phyloP scores from a whole-genome alignment of 768 basidiomycete species.

The Paxillus involutus region DNA sequence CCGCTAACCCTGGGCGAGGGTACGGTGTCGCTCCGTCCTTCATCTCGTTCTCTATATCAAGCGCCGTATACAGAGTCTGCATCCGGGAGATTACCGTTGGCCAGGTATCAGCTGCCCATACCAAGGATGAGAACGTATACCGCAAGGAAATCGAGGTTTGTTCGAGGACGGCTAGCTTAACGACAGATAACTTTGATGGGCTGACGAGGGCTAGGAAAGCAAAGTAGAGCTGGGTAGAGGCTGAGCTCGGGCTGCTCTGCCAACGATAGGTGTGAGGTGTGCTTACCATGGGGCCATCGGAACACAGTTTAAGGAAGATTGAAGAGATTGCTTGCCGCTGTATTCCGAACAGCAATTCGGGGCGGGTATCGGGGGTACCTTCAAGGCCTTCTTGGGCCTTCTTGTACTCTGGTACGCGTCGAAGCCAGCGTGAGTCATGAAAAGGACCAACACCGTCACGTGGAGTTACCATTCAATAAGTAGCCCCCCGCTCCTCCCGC shows the following conservation, averaged over 20 bases:
- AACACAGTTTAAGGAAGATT: conserved; percentile 9
- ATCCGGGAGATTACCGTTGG: conserved; percentile 20
- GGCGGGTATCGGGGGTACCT: conserved; percentile 7
- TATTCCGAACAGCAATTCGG: conserved; percentile 13
- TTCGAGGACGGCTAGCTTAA: conserved; percentile 30
- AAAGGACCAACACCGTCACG: neutral
- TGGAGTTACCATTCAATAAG: conserved; percentile 12
- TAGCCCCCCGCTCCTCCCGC: conserved; percentile 16
- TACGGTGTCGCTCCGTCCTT: conserved; percentile 25
- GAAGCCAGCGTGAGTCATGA: neutral
- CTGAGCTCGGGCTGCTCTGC: neutral
- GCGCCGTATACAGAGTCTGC: conserved; percentile 19
- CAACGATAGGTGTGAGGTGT: neutral
- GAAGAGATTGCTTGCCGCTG: neutral
- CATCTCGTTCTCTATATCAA: conserved; percentile 22
- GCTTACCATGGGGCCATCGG: conserved; percentile 19
- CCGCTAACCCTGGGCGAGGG: conserved; percentile 18
- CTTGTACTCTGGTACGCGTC: conserved; percentile 17
- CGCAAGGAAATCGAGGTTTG: conserved; percentile 24
- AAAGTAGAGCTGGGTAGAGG: conserved; percentile 24
- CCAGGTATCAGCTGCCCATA: conserved; percentile 1
- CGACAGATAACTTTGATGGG: conserved; percentile 27
- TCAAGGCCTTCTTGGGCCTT: conserved; percentile 19
- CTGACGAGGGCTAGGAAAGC: conserved; percentile 24
- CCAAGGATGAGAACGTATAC: conserved; percentile 19